Evolutionary conservation across 1,139 yeast species (phyloP).

Genomic region (Scheffersomyces titani): DNA sequence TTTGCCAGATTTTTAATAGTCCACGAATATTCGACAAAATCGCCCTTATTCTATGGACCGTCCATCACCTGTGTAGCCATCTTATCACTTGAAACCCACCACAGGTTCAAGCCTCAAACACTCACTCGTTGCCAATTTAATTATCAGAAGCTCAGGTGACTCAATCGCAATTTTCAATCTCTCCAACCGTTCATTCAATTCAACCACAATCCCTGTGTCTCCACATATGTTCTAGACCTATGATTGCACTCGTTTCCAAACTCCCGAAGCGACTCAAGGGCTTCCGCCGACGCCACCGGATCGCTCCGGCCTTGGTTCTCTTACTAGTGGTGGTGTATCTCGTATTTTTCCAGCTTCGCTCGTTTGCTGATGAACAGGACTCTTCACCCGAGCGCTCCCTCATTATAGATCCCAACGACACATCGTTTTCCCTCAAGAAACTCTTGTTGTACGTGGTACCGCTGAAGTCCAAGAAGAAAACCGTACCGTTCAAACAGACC

Average conservation of each 20-base stretch:
- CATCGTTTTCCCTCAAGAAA: background rate
- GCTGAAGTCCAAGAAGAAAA: slow-evolving; percentile 11
- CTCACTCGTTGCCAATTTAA: background rate
- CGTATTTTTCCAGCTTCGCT: background rate
- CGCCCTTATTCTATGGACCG: background rate
- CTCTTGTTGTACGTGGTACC: slow-evolving; percentile 2
- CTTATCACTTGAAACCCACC: background rate
- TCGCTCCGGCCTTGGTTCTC: background rate
- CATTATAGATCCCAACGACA: slow-evolving; percentile 8
- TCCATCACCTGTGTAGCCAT: background rate
- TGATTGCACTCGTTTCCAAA: background rate
- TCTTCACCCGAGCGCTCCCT: slow-evolving; percentile 1
- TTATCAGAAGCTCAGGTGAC: background rate
- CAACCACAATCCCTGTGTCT: background rate
- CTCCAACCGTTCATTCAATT: background rate
- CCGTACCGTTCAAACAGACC: slow-evolving; percentile 21
- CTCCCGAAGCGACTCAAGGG: background rate
- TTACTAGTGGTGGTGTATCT: background rate
- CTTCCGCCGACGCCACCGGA: slow-evolving; percentile 1
- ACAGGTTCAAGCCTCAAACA: background rate
- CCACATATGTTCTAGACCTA: background rate
- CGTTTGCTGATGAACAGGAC: background rate
- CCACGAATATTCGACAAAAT: background rate
- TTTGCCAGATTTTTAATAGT: background rate
- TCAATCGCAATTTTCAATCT: background rate